Evolutionary conservation across 106 monocot species (phyloP), one percentile per base, ranked within the genome.

Genomic region (Acorus calamus): DNA sequence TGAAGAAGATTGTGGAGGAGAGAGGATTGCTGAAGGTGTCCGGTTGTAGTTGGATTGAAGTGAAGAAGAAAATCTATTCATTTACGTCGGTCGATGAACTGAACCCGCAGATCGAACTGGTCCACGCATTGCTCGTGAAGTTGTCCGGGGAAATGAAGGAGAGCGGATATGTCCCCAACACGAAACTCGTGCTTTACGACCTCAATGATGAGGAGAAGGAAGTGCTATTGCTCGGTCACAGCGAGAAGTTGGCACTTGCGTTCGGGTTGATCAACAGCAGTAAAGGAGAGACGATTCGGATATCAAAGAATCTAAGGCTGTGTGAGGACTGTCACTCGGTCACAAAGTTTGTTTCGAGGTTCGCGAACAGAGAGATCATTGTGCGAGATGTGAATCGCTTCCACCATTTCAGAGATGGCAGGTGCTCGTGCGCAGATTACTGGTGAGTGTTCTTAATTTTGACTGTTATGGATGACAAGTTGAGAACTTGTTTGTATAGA

Each of bases 281-380:
- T 9, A 63, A 50, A 11, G 69, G 80, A 44, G 84, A 88, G n/a
- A 78, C 76, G 11, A 76, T 88, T 45, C 65, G 88, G 64, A 81
- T 88, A 57, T 73, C 80, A 3, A 88, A 88, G 78, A 88, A 88
- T 50, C 62, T 88, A 42, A 80, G 88, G 66, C 52, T 88, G 9
- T 88, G 84, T 42, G 88, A 88, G 81, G 88, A 88, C 56, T 88
- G 88, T 49, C 88, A 88, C 55, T 72, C 77, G 14, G 67, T 88
- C 11, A 88, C 88, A 47, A 88, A 88, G 57, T 88, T 88, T 54
- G 70, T 88, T 8, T 88, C 88, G 5, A 88, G 76, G 60, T 81
- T 76, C 49, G 50, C 84, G 2, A 67, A 73, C 14, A 78, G 78
- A 42, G 88, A 84, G 63, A 88, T 88, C 46, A 6, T 88, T 44